Evolutionary conservation across 768 basidiomycete genomes (phyloP).

Genomic region (Agrocybe chaxingu): DNA sequence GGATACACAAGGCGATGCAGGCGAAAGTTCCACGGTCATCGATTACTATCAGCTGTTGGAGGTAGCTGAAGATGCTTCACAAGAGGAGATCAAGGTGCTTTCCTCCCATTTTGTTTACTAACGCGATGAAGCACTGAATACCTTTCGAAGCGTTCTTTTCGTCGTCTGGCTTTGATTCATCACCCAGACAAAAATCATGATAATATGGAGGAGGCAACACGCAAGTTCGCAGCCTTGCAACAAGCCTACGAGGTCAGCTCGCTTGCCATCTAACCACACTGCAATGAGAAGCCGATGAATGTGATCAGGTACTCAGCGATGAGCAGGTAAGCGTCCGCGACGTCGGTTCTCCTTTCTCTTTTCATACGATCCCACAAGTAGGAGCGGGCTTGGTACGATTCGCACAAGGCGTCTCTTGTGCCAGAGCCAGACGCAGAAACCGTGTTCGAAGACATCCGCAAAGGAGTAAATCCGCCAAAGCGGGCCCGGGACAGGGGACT

Average conservation of each 20-base stretch:
- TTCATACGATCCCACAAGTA: constrained; percentile 40
- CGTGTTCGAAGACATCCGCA: constrained; percentile 82
- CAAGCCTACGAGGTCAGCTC: constrained; percentile 87
- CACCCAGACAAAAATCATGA: constrained; percentile 87
- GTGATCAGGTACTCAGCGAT: constrained; percentile 78
- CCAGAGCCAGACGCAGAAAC: constrained; percentile 82
- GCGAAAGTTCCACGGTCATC: constrained; percentile 22
- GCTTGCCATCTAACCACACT: neutral
- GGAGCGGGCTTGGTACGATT: constrained; percentile 99
- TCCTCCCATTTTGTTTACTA: neutral
- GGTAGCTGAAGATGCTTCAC: constrained; percentile 76
- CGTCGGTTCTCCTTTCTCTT: neutral
- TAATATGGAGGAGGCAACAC: constrained; percentile 81
- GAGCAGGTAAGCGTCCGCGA: constrained; percentile 64
- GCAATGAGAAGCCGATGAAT: constrained; percentile 3
- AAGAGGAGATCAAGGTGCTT: constrained; percentile 84
- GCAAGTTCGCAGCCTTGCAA: constrained; percentile 84
- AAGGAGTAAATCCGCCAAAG: constrained; percentile 53
- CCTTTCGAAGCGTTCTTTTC: constrained; percentile 65
- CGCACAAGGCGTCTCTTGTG: constrained; percentile 75
- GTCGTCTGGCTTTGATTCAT: constrained; percentile 78
- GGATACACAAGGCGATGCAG: constrained; percentile 16
- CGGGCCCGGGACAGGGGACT: constrained; percentile 67
- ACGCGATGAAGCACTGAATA: constrained; percentile 1
- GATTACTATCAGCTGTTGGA: constrained; percentile 86